These are phyloP conservation scores for Beauveria pseudobassiana DNA, from an alignment of 2,329 filamentous ascomycete genomes.

Conservation along the genomic window DNA sequence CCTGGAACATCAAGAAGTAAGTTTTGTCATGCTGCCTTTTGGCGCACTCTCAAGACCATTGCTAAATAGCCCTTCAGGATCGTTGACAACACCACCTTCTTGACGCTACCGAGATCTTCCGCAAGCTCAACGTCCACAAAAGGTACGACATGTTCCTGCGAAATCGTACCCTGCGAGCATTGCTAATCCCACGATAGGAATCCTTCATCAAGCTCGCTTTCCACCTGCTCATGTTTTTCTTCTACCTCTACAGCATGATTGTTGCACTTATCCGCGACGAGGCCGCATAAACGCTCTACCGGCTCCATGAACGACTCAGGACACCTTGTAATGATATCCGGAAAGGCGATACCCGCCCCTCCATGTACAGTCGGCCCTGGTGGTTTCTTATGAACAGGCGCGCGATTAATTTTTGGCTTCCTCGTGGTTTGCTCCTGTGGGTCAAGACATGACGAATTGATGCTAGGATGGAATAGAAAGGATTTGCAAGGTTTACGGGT, in stretches of 20 bases:
- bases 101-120: constrained; percentile 98
- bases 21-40: constrained; percentile 28
- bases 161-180: not conserved
- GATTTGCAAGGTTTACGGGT: constrained; percentile 15
- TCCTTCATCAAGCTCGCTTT: constrained; percentile 99
- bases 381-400: constrained; percentile 1
- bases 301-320: not conserved
- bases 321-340: constrained; percentile 12
- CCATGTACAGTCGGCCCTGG: constrained; percentile 2
- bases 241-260: constrained; percentile 99
- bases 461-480: constrained; percentile 19
- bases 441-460: constrained; percentile 7
- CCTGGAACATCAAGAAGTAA: constrained; percentile 97
- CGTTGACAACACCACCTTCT: constrained; percentile 94
- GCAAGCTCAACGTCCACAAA: constrained; percentile 99
- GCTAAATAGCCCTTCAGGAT: constrained; percentile 54
- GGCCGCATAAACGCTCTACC: constrained; percentile 54
- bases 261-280: constrained; percentile 96
- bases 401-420: constrained; percentile 9
- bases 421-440: constrained; percentile 2
- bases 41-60: not conserved
- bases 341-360: constrained; percentile 1
- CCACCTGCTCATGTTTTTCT: constrained; percentile 99
- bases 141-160: constrained; percentile 47
- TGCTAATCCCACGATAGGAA: constrained; percentile 54